Evolutionary conservation across 176 grass and related monocot genomes (phyloP).

Genomic region (Thinopyrum elongatum): DNA sequence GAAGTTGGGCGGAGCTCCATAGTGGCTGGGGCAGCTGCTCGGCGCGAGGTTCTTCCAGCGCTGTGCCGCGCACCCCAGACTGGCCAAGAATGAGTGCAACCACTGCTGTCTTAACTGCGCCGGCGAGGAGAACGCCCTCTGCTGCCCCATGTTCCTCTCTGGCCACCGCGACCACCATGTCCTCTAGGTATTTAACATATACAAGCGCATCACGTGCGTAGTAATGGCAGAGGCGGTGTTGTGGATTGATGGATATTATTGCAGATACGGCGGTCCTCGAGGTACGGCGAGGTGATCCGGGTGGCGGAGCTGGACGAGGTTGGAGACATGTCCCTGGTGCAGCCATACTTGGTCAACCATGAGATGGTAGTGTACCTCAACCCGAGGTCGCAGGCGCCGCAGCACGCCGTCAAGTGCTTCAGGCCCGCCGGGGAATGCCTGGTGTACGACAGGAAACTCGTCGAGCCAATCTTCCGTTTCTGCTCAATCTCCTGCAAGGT

Average conservation of each 20-base stretch:
- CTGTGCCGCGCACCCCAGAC: neutral
- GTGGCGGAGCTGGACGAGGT: too few species aligned
- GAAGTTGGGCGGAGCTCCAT: neutral
- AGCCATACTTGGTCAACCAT: too few species aligned
- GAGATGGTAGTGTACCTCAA: too few species aligned
- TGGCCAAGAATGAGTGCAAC: neutral
- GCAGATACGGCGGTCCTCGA: too few species aligned
- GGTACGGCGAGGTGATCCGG: too few species aligned
- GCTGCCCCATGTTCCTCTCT: neutral
- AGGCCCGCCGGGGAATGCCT: neutral
- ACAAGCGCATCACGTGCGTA: neutral
- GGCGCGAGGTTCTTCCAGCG: neutral
- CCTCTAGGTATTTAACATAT: neutral
- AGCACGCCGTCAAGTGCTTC: neutral
- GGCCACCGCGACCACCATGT: neutral
- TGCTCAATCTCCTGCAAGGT: constrained; percentile 86
- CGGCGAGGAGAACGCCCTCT: neutral
- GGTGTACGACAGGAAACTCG: neutral
- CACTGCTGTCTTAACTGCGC: neutral
- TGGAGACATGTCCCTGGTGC: too few species aligned
- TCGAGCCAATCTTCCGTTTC: constrained; percentile 37
- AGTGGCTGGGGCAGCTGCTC: neutral
- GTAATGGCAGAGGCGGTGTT: neutral
- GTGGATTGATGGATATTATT: neutral
- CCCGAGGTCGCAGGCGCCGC: neutral